Base-by-base conservation (phyloP, 192 early-diverging fungal genomes). In the Rhizoclosmatium globosum region DNA sequence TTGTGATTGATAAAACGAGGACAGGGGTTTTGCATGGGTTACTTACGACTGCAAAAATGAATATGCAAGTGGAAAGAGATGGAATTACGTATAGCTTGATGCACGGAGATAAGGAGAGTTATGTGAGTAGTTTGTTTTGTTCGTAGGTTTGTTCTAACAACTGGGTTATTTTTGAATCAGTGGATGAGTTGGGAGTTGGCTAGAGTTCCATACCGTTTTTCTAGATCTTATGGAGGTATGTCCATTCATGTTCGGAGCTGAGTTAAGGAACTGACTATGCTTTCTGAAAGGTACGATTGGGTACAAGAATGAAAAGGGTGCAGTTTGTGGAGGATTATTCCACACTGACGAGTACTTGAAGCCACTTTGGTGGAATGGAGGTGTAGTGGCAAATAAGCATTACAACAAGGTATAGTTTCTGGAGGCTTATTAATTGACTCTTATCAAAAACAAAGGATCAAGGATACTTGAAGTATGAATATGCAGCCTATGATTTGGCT, bases 131-230 rank as follows among this genome's bases (percentile, higher is more conserved):
- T 31, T 31, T 31, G 31, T 31, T 23, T 4, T 0, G 13, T 23
- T 64, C 38, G 1, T 2, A 15, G 2, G 64, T 17, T 65, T n/a
- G 21, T 68, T 2, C 31, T 68, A 15, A 31, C 17, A 31, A 31
- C 31, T 31, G 31, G 31, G 31, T 31, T 31, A 31, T 31, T 31
- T 31, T 31, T 31, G 31, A 31, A 31, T 7, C 39, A 68, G 53
- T 64, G 92, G 92, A 84, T 86, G 38, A 88, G 86, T 3, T 90
- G 82, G 71, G 92, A 92, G 75, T 85, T 92, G 85, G 77, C 82
- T 13, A 80, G 89, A 39, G 85, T 86, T 43, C 90, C 87, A 0
- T 92, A 89, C 77, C 80, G 82, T 9, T 92, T 90, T 47, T 79
- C 84, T n/a, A 81, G 81, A 59, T 84, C 81, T 3, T 87, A 89